Base-by-base conservation (phyloP, 352 stramenopile genomes). In the Phytophthora agathidicida region DNA sequence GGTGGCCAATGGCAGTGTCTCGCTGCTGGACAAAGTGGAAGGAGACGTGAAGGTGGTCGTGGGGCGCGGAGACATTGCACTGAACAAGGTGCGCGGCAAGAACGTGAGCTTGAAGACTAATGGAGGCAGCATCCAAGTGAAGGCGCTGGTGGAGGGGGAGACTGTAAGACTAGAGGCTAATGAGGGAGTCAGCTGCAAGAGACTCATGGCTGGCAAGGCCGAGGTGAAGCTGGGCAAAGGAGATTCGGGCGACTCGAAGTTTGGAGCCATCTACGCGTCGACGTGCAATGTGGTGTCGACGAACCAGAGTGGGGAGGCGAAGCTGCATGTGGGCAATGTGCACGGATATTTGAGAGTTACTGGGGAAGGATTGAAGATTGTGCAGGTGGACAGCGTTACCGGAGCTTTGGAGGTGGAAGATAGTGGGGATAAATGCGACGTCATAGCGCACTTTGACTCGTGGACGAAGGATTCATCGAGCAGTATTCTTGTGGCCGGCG, bases 201-300 rank as follows among this genome's bases (percentile, higher is more conserved):
- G 72, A 24, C 55, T 91, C n/a, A 86, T 94, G 79, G 74, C 85
- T 1, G 62, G 48, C 7, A 52, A 56, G 5, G 70, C 73, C 0
- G 66, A 87, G 16, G 68, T 89, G 41, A 91, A 87, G 56, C 30
- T 94, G 7, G 60, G 64, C 32, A 87, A 87, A 49, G 63, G 65
- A 11, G 20, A 41, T 1, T 7, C 50, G 0, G 22, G 14, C 0
- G 35, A 68, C 20, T 80, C 79, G 20, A 59, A 77, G 10, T 77
- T 94, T 43, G 82, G 84, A 32, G 84, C 84, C n/a, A 85, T 94
- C 58, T 94, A 94, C 60, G 73, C 80, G 41, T 52, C 78, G 6
- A 57, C 72, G 16, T 87, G 75, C 32, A 71, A 66, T 6, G 53
- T 94, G 24, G 62, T 71, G 35, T 84, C 77, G 33, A 46, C 61